Conservation (phyloP, 306 rosid species). For the Ormosia emarginata region DNA sequence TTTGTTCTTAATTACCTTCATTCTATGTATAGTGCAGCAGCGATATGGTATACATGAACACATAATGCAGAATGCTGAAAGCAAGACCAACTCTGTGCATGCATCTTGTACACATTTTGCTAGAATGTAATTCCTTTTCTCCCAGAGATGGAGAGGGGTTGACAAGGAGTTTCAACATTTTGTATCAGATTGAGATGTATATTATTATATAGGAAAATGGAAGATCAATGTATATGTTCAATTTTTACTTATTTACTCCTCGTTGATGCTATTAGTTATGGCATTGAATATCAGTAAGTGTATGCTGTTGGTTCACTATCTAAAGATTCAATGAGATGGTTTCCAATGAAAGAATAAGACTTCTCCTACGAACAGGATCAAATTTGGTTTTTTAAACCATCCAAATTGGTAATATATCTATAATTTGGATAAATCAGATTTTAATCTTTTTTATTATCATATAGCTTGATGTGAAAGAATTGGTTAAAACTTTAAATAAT, state of each 20-base stretch:
- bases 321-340: neutral
- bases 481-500: too few relatives aligned
- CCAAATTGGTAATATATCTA: neutral
- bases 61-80: constrained; percentile 2
- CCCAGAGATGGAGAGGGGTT: neutral
- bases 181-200: constrained; percentile 20
- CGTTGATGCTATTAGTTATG: neutral
- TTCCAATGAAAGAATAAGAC: neutral
- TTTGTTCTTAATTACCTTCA: neutral
- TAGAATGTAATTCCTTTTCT: constrained; percentile 1
- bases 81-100: neutral
- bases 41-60: neutral
- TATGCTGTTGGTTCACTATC: neutral
- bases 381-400: constrained; percentile 3
- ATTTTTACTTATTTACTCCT: neutral
- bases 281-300: constrained; percentile 28
- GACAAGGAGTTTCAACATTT: neutral
- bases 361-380: constrained; percentile 5
- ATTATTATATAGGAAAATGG: constrained; percentile 9
- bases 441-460: too few relatives aligned
- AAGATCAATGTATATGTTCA: constrained; percentile 18
- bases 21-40: neutral
- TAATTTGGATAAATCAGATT: too few relatives aligned
- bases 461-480: neutral
- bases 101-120: neutral